Base-by-base conservation (phyloP, 2,329 filamentous ascomycete genomes). In the Botrytis fragariae region DNA sequence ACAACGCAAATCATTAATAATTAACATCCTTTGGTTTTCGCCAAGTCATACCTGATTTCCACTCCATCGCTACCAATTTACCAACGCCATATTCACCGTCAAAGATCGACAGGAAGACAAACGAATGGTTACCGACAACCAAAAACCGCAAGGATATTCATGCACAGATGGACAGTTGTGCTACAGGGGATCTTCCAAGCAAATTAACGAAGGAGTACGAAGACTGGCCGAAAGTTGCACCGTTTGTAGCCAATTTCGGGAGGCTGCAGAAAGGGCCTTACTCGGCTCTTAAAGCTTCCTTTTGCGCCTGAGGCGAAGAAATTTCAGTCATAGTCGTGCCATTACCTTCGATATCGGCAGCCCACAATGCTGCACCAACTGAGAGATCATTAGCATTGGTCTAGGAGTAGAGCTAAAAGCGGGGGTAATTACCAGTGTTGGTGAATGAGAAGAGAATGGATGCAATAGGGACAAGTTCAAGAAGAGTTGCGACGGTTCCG, bases 281-380 rank as follows among this genome's bases (percentile, higher is more conserved):
- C 67, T 76, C 73, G 44, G 63, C 71, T 59, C 77, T 79, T 65
- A 77, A 76, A 54, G 60, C 37, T n/a, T 59, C 71, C n/a, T 74
- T 74, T 73, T 67, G 69, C 35, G 74, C 67, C 65, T 73, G 72
- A 29, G 75, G 74, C 14, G 61, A 69, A 39, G 78, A 75, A 16
- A 77, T 78, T 77, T 79, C 76, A 29, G 78, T 79, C 78, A 79
- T 80, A 12, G 51, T 71, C 3, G 75, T 77, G 63, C 79, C 77
- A 70, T 78, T 79, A 39, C 73, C 74, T 71, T 97, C 94, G 74
- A 97, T 88, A 81, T 97, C 94, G 29, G 93, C 93, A 59, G 95
- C 95, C 94, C 94, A 98, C n/a, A 98, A 84, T 12, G 95, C 95
- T 71, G 95, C 95, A 12, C 94, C 95, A 74, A 97, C 94, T 90